Evolutionary conservation across 2,329 filamentous ascomycete species (phyloP).

Genomic region (Cladobotryum protrusum): DNA sequence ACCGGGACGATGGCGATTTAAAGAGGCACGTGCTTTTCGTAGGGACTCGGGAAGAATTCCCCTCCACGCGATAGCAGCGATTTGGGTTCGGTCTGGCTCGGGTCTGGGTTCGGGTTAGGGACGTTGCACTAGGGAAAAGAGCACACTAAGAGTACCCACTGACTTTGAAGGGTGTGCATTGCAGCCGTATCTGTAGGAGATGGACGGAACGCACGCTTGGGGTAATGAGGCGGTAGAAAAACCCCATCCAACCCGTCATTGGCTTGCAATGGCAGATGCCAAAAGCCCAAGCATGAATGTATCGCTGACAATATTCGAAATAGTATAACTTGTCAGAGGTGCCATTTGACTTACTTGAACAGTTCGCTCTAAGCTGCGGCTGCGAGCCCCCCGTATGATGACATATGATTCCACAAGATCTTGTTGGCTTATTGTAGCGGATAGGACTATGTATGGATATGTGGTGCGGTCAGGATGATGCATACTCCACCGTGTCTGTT

Average conservation of each 20-base stretch:
- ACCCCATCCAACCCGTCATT: too few species aligned
- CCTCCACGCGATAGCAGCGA: too few species aligned
- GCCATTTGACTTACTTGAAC: not conserved
- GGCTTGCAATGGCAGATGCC: too few species aligned
- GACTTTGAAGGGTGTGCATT: too few species aligned
- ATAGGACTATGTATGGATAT: not conserved
- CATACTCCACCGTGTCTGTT: not conserved
- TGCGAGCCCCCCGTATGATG: conserved; percentile 3
- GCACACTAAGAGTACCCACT: too few species aligned
- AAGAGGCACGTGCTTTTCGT: not conserved
- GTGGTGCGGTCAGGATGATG: not conserved
- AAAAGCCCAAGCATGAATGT: too few species aligned
- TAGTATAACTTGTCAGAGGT: not conserved
- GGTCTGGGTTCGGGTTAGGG: not conserved
- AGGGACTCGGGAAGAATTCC: not conserved
- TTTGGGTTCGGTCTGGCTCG: not conserved
- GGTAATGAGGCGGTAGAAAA: too few species aligned
- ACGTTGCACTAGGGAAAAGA: not conserved
- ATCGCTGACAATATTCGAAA: too few species aligned
- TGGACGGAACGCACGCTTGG: too few species aligned
- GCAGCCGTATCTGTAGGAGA: too few species aligned
- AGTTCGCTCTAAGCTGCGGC: not conserved
- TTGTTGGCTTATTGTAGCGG: conserved; percentile 4
- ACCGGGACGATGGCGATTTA: not conserved
- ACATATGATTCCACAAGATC: conserved; percentile 9